Conservation (phyloP, 805 yeast species). For the Millerozyma miso region DNA sequence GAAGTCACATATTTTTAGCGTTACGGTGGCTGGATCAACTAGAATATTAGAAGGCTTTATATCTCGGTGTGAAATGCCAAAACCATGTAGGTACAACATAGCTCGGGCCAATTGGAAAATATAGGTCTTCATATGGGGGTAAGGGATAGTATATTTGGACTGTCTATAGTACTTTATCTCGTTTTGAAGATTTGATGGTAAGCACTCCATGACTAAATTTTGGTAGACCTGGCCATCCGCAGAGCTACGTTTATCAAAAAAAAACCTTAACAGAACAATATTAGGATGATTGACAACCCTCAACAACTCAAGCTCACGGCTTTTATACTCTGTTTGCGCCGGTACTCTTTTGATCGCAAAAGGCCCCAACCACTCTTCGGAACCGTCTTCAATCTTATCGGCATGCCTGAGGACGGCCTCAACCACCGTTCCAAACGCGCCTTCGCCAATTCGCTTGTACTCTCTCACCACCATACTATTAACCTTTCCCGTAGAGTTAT, state of each 20-base stretch:
- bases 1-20: slow-evolving; percentile 76
- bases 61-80: slow-evolving; percentile 80
- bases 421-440: slow-evolving; percentile 82
- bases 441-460: slow-evolving; percentile 74
- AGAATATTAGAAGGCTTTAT: slow-evolving; percentile 79
- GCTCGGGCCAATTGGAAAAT: slow-evolving; percentile 79
- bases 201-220: slow-evolving; percentile 81
- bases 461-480: slow-evolving; percentile 67
- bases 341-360: slow-evolving; percentile 83
- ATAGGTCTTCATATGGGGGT: slow-evolving; percentile 71
- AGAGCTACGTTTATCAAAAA: slow-evolving; percentile 63
- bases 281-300: slow-evolving; percentile 78
- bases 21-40: slow-evolving; percentile 65
- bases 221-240: slow-evolving; percentile 66
- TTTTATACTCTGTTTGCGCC: slow-evolving; percentile 82
- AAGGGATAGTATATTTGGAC: slow-evolving; percentile 58
- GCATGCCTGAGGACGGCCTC: slow-evolving; percentile 52
- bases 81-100: slow-evolving; percentile 75
- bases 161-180: slow-evolving; percentile 70
- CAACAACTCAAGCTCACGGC: slow-evolving; percentile 74
- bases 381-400: slow-evolving; percentile 7
- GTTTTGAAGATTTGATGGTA: slow-evolving; percentile 73
- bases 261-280: slow-evolving; percentile 63
- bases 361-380: slow-evolving; percentile 62
- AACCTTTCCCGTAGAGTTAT: slow-evolving; percentile 49